These are phyloP conservation scores for Rhynchosporium secalis DNA, from an alignment of 2,329 filamentous ascomycete genomes.

Conservation along the genomic window DNA sequence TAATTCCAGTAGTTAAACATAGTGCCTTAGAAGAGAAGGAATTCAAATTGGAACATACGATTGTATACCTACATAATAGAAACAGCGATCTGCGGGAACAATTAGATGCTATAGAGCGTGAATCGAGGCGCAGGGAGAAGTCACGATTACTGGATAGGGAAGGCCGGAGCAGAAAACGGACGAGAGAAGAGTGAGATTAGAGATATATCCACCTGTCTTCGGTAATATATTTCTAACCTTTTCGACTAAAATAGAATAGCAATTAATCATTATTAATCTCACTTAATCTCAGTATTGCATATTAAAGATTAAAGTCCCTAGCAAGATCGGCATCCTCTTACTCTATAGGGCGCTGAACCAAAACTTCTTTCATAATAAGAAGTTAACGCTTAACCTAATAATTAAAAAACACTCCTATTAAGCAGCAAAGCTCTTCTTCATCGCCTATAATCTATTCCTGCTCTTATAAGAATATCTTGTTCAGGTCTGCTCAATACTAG, in stretches of 20 bases:
- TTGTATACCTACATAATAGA: background rate
- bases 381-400: slow-evolving; percentile 1
- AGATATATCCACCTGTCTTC: background rate
- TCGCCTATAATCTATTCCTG: background rate
- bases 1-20: slow-evolving; percentile 6
- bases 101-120: slow-evolving; percentile 3
- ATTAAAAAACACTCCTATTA: background rate
- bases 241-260: background rate
- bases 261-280: background rate
- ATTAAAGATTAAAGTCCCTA: background rate
- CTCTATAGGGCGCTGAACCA: background rate
- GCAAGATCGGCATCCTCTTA: background rate
- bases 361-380: slow-evolving; percentile 1
- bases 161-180: slow-evolving; percentile 11
- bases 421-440: slow-evolving; percentile 5
- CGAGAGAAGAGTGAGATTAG: background rate
- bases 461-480: background rate
- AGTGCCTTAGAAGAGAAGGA: slow-evolving; percentile 9
- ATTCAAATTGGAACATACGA: background rate
- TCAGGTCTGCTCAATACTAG: slow-evolving; percentile 2
- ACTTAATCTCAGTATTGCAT: background rate
- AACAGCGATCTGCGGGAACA: slow-evolving; percentile 1
- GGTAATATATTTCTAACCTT: background rate
- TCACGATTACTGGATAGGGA: slow-evolving; percentile 8
- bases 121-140: background rate